Evolutionary conservation across 2,329 filamentous ascomycete genomes (phyloP).

Genomic region (Aspergillus hiratsukae): DNA sequence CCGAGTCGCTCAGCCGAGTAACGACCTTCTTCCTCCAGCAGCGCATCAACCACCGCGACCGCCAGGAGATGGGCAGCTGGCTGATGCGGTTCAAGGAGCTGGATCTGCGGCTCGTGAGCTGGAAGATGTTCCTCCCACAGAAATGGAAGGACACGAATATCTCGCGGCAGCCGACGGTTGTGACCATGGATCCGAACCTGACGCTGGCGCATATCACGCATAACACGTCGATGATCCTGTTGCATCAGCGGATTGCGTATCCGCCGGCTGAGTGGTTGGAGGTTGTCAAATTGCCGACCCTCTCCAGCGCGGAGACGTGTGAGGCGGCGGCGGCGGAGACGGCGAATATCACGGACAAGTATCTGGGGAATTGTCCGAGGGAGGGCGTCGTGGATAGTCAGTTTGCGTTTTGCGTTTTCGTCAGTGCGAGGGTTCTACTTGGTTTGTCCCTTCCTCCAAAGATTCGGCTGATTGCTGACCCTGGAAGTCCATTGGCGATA

Average conservation of each 20-base stretch:
- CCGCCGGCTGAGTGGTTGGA: conserved; percentile 30
- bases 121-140: conserved; percentile 45
- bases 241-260: conserved; percentile 49
- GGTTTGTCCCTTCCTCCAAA: not conserved
- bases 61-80: conserved; percentile 42
- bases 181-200: conserved; percentile 46
- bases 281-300: conserved; percentile 39
- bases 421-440: conserved; percentile 32
- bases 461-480: not conserved
- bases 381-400: conserved; percentile 26
- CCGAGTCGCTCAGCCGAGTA: conserved; percentile 44
- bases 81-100: conserved; percentile 47
- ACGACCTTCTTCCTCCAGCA: conserved; percentile 46
- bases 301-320: conserved; percentile 48
- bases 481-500: conserved; percentile 18
- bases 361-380: conserved; percentile 36
- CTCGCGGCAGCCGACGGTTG: conserved; percentile 12
- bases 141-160: conserved; percentile 35
- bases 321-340: conserved; percentile 45
- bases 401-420: conserved; percentile 46
- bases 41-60: conserved; percentile 36
- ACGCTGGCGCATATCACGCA: conserved; percentile 49
- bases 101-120: conserved; percentile 45
- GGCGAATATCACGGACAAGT: conserved; percentile 45
- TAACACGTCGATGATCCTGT: conserved; percentile 48